Percentiles rank a stretch among this genome's conserved stretches.
These are phyloP conservation scores for Epichloe hybrida DNA, from an alignment of 2,329 filamentous ascomycete genomes.

Conservation along the genomic window DNA sequence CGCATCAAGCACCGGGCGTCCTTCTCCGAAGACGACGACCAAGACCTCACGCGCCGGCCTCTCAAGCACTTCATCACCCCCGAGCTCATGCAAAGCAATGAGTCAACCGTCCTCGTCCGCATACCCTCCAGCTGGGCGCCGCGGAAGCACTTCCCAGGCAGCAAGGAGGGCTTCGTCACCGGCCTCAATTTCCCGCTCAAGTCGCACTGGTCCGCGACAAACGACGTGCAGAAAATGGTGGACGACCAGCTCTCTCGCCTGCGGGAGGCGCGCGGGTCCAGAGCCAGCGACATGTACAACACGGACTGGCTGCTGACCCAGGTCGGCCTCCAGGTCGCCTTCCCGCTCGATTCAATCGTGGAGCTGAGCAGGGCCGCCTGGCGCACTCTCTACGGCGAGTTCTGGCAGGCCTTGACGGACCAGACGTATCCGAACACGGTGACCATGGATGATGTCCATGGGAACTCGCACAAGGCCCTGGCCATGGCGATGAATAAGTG, in stretches of 20 bases:
- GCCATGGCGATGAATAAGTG: constrained; percentile 19
- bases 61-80: constrained; percentile 14
- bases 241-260: constrained; percentile 12
- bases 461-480: constrained; percentile 12
- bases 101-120: constrained; percentile 17
- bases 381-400: constrained; percentile 9
- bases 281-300: constrained; percentile 10
- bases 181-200: constrained; percentile 12
- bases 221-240: constrained; percentile 5
- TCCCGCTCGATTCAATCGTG: constrained; percentile 4
- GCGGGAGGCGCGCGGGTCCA: constrained; percentile 3
- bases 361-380: constrained; percentile 9
- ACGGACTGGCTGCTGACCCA: constrained; percentile 17
- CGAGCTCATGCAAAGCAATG: neutral
- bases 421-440: constrained; percentile 21
- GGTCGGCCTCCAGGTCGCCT: neutral
- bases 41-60: constrained; percentile 14
- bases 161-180: constrained; percentile 15
- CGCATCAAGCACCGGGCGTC: constrained; percentile 10
- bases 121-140: constrained; percentile 12
- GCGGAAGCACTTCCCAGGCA: constrained; percentile 11
- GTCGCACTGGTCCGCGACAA: constrained; percentile 13
- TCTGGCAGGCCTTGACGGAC: constrained; percentile 14
- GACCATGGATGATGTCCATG: constrained; percentile 15
- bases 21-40: constrained; percentile 8